Percentiles rank a stretch among this genome's conserved stretches.
These are phyloP conservation scores for Penicillium verrucosum DNA, from an alignment of 2,329 filamentous ascomycete genomes.

Conservation along the genomic window DNA sequence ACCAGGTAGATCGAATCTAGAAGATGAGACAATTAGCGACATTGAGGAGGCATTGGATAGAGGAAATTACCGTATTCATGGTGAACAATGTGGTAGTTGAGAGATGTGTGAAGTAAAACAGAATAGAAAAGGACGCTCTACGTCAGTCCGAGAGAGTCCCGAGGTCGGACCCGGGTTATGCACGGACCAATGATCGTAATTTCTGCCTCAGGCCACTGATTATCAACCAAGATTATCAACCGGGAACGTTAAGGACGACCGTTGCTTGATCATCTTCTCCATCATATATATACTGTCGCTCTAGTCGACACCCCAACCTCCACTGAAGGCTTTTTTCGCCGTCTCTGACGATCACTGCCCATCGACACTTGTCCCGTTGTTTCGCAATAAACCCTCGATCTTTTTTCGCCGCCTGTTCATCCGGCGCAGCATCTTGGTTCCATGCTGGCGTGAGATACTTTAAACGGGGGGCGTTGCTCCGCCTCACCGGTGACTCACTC, in stretches of 20 bases:
- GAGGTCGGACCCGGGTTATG: not conserved
- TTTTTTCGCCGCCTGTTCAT: constrained; percentile 12
- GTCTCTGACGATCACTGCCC: not conserved
- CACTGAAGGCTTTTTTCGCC: no score
- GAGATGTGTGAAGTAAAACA: constrained; percentile 3
- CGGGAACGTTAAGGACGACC: no score
- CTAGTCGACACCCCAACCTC: not conserved
- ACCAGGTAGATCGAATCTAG: constrained; percentile 60
- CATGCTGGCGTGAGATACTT: constrained; percentile 20
- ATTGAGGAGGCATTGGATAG: not conserved
- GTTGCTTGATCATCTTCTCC: not conserved
- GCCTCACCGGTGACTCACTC: constrained; percentile 6
- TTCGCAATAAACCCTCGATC: not conserved
- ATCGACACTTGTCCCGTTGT: not conserved
- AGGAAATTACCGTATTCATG: constrained; percentile 54
- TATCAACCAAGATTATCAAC: not conserved
- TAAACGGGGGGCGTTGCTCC: constrained; percentile 12
- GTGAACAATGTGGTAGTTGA: constrained; percentile 9
- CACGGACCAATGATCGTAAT: constrained; percentile 5
- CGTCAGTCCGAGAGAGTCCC: constrained; percentile 14
- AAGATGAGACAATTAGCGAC: constrained; percentile 9
- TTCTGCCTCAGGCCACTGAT: constrained; percentile 27
- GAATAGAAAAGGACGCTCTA: constrained; percentile 16
- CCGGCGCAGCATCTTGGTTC: constrained; percentile 15
- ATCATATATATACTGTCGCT: not conserved